Evolutionary conservation across 148 eudicot species (phyloP), one percentile per base, ranked within the genome.

Genomic region (Cornus suecica): DNA sequence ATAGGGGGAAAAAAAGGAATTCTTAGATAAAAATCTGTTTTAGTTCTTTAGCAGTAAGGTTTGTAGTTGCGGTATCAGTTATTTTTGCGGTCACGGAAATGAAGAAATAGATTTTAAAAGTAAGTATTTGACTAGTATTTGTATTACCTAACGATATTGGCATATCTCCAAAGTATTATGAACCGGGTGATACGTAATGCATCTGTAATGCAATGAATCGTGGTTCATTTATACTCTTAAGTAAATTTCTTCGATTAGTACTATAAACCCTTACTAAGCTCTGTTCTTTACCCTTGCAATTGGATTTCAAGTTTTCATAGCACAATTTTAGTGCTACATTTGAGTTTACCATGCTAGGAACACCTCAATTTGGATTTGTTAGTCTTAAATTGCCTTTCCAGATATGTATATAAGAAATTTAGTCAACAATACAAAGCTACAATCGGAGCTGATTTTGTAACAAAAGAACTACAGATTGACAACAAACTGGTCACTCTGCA

Each of bases 381-480:
- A 42, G 69, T 69, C 28, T 4, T 58, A 26, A 27, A 58, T 25
- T 2, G 28, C 42, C 25, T 60, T 26, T 71, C 58, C 48, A 92
- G 97, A 79, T 92, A 92, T 70, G 92, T 86, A 58, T 83, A 83
- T 42, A 83, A 84, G 56, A 92, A 84, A 82, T 92, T 90, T 81
- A 88, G 83, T 72, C 80, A 84, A 67, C 94, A 88, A 37, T 90
- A 88, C 78, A 92, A 90, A 79, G 90, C 94, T 28, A 92, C 97
- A 18, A 90, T 92, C 66, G 97, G 97, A 30, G 97, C 97, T 77
- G 97, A 92, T 80, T 90, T 92, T 80, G 79, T 84, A 34, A 87
- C 97, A 16, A 92, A 83, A 77, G 92, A 87, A 65, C 75, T 92
- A 22, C 86, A 87, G 68, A 74, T 88, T 32, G 92, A 90, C 54